Evolutionary conservation across 192 early-diverging fungal genomes (phyloP), one percentile per base, ranked within the genome.

Genomic region (Radiomyces spectabilis): DNA sequence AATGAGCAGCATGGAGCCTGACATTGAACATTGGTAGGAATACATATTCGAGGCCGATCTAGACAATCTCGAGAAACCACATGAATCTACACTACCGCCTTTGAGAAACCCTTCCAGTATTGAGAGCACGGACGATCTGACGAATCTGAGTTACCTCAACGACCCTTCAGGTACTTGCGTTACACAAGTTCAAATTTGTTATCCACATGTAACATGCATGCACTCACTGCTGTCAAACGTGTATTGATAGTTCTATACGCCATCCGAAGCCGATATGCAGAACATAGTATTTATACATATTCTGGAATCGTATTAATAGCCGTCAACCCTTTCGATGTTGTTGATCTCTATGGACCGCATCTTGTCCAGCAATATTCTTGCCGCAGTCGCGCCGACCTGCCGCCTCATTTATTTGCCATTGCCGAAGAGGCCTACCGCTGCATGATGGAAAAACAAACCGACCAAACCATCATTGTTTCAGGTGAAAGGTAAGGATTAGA

Each of bases 251-350:
- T 99, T 5, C 82, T 99, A 29, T 85, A 96, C 73, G 94, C 91
- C 60, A 86, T 99, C 70, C 76, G 75, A 39, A 80, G 92, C n/a
- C 84, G 96, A 38, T 99, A 97, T 63, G 70, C 77, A 3, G 88
- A 94, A 66, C 83, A 92, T 61, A 87, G 86, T 66, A 97, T 99
- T 59, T 99, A 99, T 72, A 99, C 96, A 7, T 99, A 99, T 64
- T 97, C 94, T 22, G 96, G 96, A 43, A 95, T 99, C 41, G 97
- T 99, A 25, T 71, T 99, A 57, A 94, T 99, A 55, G 97, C 97
- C 34, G 87, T 92, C 66, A 99, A 99, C 55, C 97, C 97, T 4
- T 99, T 97, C 71, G 80, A 78, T 32, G 69, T 83, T 25, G 81
- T 99, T 53, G 55, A 79, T 25, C 72, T 97, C 30, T 99, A 99